Percentiles rank a stretch among this genome's conserved stretches.
Evolutionary conservation across 2,329 filamentous ascomycete species (phyloP).

Genomic region (Berkeleyomyces basicola): DNA sequence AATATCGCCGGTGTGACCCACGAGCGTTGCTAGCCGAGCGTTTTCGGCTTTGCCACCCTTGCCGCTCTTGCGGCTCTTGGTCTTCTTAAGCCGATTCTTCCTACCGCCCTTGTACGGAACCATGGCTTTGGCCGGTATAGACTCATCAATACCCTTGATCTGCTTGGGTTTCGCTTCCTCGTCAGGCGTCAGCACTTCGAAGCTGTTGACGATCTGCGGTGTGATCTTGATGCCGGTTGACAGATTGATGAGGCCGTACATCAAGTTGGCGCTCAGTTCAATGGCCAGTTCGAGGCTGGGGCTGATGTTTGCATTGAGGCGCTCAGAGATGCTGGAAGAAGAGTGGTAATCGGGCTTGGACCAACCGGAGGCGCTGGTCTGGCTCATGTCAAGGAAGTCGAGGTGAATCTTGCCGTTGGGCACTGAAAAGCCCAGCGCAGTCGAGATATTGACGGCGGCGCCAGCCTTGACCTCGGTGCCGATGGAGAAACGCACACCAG

Average conservation of each 20-base stretch:
- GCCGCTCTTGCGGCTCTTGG: neutral
- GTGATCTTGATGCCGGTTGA: constrained; percentile 24
- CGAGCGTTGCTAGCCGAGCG: neutral
- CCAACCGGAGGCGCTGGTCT: constrained; percentile 22
- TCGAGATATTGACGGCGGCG: constrained; percentile 20
- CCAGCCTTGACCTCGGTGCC: constrained; percentile 23
- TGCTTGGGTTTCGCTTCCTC: constrained; percentile 15
- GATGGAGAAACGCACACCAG: constrained; percentile 23
- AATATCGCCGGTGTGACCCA: neutral
- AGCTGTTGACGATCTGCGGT: constrained; percentile 23
- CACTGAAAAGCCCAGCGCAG: constrained; percentile 21
- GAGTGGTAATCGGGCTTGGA: constrained; percentile 21
- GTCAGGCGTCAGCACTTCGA: constrained; percentile 14
- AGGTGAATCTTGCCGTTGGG: constrained; percentile 24
- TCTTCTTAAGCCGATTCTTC: neutral
- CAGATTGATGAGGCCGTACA: constrained; percentile 23
- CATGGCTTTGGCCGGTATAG: neutral
- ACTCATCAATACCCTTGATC: constrained; percentile 15
- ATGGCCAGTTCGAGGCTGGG: constrained; percentile 23
- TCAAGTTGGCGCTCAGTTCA: constrained; percentile 23
- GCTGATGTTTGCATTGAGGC: constrained; percentile 20
- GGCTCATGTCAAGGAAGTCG: constrained; percentile 21
- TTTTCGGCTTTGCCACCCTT: neutral
- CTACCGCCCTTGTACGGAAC: neutral
- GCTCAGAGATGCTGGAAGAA: constrained; percentile 21